Base-by-base conservation (phyloP, 768 basidiomycete genomes). In the Pulveroboletus ravenelii region DNA sequence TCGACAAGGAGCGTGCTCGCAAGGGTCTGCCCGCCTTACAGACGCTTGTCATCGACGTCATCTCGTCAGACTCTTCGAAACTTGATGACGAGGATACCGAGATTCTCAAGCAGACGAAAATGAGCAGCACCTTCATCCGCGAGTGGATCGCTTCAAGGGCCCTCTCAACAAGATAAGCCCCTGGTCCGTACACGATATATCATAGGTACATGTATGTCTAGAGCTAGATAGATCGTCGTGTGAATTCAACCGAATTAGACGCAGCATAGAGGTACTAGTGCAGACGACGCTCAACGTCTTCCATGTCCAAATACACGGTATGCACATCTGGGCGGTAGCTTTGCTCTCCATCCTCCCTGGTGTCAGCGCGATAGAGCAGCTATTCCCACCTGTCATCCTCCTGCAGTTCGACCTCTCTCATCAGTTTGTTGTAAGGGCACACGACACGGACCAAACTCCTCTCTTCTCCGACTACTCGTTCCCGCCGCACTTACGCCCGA, bases 51-150 rank as follows among this genome's bases (percentile, higher is more conserved):
- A 95, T 97, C 61, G 89, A 94, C 64, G 92, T 98, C 56, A 93
- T 98, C 52, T 90, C 88, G 0, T 69, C 85, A 40, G 78, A 77
- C 30, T 75, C 75, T 5, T 70, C 78, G 17, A 80, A 72, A 48
- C 68, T 89, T 23, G 82, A 82, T 43, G 76, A 77, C 43, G 79
- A 78, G 18, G 89, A 94, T 62, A 77, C 80, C 15, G 80, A 83
- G 48, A 68, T 77, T 62, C 67, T 94, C 51, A 86, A 85, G 63
- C 76, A 80, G 56, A 78, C 84, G 27, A 99, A 99, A 75, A 84
- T 98, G 79, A 93, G 96, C 65, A 96, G 93, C 63, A 95, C 93
- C 7, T 89, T 78, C 53, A 95, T 99, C 57, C 76, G 96, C 38
- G 76, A 86, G 56, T 95, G 93, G 93, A 86, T 99, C 53, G 82